Percentiles rank a stretch among this genome's conserved stretches.
These are phyloP conservation scores for Urochloa ruziziensis DNA, from an alignment of 176 grass and related monocot genomes.

Conservation along the genomic window DNA sequence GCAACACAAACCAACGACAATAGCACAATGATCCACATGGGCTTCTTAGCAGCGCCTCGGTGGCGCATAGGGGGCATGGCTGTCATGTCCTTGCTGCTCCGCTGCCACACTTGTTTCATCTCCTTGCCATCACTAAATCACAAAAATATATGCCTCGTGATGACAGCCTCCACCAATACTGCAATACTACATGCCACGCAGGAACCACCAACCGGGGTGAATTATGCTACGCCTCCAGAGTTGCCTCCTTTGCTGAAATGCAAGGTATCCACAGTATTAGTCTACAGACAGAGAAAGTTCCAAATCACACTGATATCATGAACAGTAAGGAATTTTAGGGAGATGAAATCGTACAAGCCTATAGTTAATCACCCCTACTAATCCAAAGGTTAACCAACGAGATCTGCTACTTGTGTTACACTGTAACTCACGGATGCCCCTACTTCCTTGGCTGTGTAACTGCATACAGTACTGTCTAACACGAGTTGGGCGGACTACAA, in stretches of 20 bases:
- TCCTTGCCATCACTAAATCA: conserved; percentile 36
- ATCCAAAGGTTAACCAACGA: not conserved
- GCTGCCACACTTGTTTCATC: conserved; percentile 75
- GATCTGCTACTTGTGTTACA: conserved; percentile 14
- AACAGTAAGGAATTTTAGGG: not conserved
- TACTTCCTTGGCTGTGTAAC: not conserved
- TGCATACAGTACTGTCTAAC: not conserved
- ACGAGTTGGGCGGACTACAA: not conserved
- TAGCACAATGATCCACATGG: conserved; percentile 87
- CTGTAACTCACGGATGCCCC: not conserved
- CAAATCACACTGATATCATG: not conserved
- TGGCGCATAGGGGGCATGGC: conserved; percentile 58
- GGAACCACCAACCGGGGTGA: conserved; percentile 15
- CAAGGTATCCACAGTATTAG: conserved; percentile 32
- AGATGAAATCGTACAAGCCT: not conserved
- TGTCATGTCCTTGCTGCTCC: conserved; percentile 61
- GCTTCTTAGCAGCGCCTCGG: conserved; percentile 60
- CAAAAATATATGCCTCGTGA: not conserved
- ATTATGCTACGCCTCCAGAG: not conserved
- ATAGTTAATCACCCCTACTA: not conserved
- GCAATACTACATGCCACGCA: conserved; percentile 26
- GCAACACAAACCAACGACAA: conserved; percentile 65
- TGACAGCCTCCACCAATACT: conserved; percentile 21
- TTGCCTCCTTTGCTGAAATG: conserved; percentile 44
- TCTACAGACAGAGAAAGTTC: not conserved